These are phyloP conservation scores for Mycena vitilis DNA, from an alignment of 768 basidiomycete species.

Conservation along the genomic window DNA sequence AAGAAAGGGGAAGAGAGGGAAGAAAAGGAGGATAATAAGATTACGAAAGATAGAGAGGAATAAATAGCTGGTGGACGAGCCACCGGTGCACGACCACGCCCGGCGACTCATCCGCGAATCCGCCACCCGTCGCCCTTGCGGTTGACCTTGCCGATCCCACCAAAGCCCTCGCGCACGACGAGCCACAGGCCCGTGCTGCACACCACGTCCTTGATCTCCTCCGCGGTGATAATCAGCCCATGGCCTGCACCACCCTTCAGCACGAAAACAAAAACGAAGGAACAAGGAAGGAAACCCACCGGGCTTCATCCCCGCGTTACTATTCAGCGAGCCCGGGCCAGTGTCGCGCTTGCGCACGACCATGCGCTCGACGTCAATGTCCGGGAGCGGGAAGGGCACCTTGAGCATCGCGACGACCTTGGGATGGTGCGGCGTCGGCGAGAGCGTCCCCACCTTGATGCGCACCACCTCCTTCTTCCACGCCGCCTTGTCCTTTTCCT, in stretches of 20 bases:
- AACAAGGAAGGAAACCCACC: constrained; percentile 7
- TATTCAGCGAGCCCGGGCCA: constrained; percentile 9
- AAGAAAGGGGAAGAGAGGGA: neutral
- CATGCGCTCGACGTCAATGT: constrained; percentile 78
- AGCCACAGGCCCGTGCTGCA: constrained; percentile 92
- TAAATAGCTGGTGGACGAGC: neutral
- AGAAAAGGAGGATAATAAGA: neutral
- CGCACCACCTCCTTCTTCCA: constrained; percentile 51
- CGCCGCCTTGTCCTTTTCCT: constrained; percentile 17
- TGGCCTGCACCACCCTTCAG: constrained; percentile 24
- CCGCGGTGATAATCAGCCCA: constrained; percentile 79
- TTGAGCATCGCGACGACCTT: constrained; percentile 93
- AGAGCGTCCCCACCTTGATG: constrained; percentile 85
- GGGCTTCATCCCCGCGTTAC: constrained; percentile 1
- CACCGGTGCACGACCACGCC: neutral
- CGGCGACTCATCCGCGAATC: constrained; percentile 63
- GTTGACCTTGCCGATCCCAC: constrained; percentile 84
- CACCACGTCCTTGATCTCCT: constrained; percentile 94
- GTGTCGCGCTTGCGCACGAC: constrained; percentile 62
- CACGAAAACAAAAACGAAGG: neutral
- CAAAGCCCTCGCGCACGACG: constrained; percentile 92
- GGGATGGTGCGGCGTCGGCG: constrained; percentile 95
- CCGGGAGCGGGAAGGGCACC: constrained; percentile 89
- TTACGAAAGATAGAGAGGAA: constrained; percentile 3
- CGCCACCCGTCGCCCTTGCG: constrained; percentile 86